Percentiles rank a stretch among this genome's conserved stretches.
Evolutionary conservation across 148 eudicot species (phyloP).

Genomic region (Limonium bicolor): DNA sequence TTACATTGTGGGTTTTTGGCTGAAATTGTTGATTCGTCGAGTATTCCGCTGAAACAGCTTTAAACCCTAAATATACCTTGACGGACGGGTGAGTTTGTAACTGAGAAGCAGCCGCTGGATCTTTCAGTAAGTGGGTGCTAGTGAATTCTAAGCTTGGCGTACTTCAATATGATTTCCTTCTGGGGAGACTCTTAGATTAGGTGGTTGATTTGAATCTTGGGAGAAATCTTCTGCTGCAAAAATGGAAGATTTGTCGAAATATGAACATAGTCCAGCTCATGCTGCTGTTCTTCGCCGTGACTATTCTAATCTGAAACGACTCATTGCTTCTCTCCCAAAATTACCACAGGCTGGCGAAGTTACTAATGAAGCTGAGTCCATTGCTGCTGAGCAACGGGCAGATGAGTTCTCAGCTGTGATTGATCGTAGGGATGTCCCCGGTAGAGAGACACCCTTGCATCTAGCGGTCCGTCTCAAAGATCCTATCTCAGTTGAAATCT

Average conservation of each 20-base stretch:
- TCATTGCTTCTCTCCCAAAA: constrained; percentile 5
- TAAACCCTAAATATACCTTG: no score
- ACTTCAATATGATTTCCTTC: background rate
- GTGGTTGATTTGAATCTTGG: constrained; percentile 1
- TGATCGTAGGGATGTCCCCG: constrained; percentile 51
- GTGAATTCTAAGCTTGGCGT: background rate
- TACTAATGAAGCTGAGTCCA: constrained; percentile 26
- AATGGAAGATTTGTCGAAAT: constrained; percentile 6
- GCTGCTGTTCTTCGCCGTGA: constrained; percentile 4
- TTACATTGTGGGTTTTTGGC: no score
- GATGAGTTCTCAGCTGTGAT: constrained; percentile 37
- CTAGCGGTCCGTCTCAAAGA: constrained; percentile 42
- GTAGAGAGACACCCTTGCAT: constrained; percentile 51
- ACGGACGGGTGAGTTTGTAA: background rate
- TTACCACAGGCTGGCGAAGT: constrained; percentile 14
- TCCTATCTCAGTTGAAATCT: constrained; percentile 32
- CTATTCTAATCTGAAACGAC: background rate
- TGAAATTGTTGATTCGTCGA: no score
- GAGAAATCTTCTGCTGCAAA: background rate
- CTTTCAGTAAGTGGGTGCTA: background rate
- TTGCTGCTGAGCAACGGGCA: constrained; percentile 40
- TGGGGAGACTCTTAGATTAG: background rate
- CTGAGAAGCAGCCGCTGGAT: background rate
- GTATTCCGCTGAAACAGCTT: no score
- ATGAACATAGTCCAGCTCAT: constrained; percentile 8